A percentile compares a stretch with the other conserved stretches of the same genome.
These are phyloP conservation scores for Penicillium sp. DNA, from an alignment of 2,329 filamentous ascomycete genomes.

Conservation along the genomic window DNA sequence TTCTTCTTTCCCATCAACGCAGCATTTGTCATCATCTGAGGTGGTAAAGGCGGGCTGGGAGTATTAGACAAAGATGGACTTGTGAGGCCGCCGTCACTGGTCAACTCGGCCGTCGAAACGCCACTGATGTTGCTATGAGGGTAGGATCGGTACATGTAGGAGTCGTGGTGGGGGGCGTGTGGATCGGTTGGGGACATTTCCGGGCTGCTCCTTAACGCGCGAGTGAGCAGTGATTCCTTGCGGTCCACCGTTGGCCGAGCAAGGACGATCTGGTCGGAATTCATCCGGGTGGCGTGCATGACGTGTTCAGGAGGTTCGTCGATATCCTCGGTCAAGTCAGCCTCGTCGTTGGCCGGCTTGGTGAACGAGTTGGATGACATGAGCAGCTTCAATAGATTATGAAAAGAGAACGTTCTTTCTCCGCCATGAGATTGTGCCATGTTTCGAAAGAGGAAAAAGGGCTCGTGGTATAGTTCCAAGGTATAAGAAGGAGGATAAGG, in stretches of 20 bases:
- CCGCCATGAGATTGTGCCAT: constrained; percentile 35
- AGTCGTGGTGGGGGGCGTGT: constrained; percentile 39
- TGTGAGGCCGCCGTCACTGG: constrained; percentile 89
- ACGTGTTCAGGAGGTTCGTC: constrained; percentile 79
- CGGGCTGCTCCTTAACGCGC: constrained; percentile 69
- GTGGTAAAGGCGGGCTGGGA: constrained; percentile 76
- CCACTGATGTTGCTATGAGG: constrained; percentile 73
- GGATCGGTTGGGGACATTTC: constrained; percentile 47
- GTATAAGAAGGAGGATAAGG: neutral
- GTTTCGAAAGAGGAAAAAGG: constrained; percentile 12
- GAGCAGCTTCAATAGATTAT: constrained; percentile 47
- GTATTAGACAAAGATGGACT: constrained; percentile 85
- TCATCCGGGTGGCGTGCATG: constrained; percentile 28
- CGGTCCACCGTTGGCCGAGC: constrained; percentile 51
- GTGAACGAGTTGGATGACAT: constrained; percentile 42
- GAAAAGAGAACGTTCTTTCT: constrained; percentile 38
- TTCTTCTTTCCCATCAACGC: constrained; percentile 16
- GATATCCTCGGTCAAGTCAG: constrained; percentile 70
- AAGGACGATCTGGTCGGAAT: constrained; percentile 39
- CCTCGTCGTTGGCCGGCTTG: constrained; percentile 46
- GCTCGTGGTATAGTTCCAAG: constrained; percentile 9
- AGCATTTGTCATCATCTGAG: constrained; percentile 33
- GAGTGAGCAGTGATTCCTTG: constrained; percentile 81
- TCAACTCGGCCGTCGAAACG: constrained; percentile 83
- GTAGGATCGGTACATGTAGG: constrained; percentile 58